Evolutionary conservation across 345 rosid species (phyloP).

Genomic region (Heritiera fomes): DNA sequence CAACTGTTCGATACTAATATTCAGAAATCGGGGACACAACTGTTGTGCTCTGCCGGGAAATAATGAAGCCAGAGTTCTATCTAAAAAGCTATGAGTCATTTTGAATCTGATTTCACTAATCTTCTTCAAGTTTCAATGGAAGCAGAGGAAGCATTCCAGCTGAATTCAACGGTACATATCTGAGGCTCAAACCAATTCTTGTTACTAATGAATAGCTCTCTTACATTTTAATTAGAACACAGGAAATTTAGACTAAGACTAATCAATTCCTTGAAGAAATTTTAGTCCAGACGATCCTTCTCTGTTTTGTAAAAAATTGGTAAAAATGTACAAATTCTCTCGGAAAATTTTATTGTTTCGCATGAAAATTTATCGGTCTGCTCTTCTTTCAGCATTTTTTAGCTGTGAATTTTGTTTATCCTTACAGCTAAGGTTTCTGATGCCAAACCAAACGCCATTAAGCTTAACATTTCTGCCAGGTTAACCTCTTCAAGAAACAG

Average conservation of each 20-base stretch:
- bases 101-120: background rate
- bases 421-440: no score
- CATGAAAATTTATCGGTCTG: background rate
- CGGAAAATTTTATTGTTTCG: background rate
- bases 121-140: constrained; percentile 25
- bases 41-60: background rate
- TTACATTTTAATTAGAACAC: background rate
- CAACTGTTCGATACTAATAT: background rate
- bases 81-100: background rate
- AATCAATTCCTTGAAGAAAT: background rate
- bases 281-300: background rate
- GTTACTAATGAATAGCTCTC: background rate
- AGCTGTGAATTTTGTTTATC: background rate
- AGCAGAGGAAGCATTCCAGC: constrained; percentile 18
- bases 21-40: background rate
- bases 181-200: constrained; percentile 29
- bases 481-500: background rate
- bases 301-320: background rate
- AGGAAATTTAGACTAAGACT: background rate
- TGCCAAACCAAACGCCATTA: no score
- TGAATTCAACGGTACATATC: constrained; percentile 36
- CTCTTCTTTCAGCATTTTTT: background rate
- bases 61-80: background rate
- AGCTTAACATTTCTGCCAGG: no score
- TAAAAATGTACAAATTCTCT: background rate